Base-by-base conservation (phyloP, 805 yeast genomes). In the Cyberlindnera veronae region DNA sequence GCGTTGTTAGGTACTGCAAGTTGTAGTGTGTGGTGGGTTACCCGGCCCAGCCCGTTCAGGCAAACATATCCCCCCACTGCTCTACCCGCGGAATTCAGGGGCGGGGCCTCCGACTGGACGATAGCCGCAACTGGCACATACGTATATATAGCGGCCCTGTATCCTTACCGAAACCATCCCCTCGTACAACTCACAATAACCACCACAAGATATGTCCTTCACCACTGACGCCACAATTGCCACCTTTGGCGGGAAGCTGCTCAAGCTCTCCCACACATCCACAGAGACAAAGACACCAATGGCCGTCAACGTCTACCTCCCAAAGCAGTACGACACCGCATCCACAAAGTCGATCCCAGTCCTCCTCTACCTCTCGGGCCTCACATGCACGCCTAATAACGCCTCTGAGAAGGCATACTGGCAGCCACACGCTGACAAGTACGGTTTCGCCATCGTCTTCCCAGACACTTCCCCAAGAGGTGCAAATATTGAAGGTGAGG, bases 381-480 rank as follows among this genome's bases (percentile, higher is more conserved):
- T 91, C 51, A 87, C 97, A 0, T 91, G 98, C 61, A 81, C 95
- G 1, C 96, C 96, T 34, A 79, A 86, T 66, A 93, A 90, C 60
- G 95, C 95, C 39, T 72, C 90, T 9, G 98, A 93, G 61, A 93
- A 93, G 72, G 95, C 96, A 1, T 86, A 81, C 52, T 75, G 90
- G 69, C 91, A 82, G 53, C 76, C 80, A 41, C 82, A 81, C 58
- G 95, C 95, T 7, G 77, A 81, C 49, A 74, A 84, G 56, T 78
- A 79, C 55, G 95, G 95, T 5, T 81, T 91, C 61, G 95, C 95
- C 0, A 66, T 91, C 14, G 88, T 91, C 1, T 90, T 84, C 62
- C 98, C 99, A 15, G 99, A 91, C 63, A 93, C 99, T 4, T 90
- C 98, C 8, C 98, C 99, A 39, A 77, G 98, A 50, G 96, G 95